These are phyloP conservation scores for Globisporangium ultimum DNA, from an alignment of 352 stramenopile genomes.

Conservation along the genomic window DNA sequence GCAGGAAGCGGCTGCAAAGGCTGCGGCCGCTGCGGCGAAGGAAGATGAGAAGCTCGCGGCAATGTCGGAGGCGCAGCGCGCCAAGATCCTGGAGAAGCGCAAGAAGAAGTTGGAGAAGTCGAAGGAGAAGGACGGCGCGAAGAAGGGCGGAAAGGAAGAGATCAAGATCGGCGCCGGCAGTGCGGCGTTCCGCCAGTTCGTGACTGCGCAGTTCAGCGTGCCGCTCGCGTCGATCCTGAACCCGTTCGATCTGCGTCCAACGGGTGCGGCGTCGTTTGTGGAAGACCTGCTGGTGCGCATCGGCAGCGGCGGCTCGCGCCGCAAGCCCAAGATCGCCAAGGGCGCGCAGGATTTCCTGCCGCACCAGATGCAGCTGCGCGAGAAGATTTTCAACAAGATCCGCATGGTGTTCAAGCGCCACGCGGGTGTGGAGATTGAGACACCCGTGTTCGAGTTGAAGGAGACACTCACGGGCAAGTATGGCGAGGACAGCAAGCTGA, in stretches of 20 bases:
- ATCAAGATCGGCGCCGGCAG: slow-evolving; percentile 67
- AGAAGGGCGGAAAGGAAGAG: slow-evolving; percentile 66
- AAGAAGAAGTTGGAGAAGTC: slow-evolving; percentile 84
- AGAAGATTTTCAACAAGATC: slow-evolving; percentile 97
- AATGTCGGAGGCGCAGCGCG: slow-evolving; percentile 72
- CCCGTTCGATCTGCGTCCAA: slow-evolving; percentile 60
- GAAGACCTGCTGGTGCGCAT: slow-evolving; percentile 68
- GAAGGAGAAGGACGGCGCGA: slow-evolving; percentile 74
- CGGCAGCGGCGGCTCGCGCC: slow-evolving; percentile 65
- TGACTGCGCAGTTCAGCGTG: slow-evolving; percentile 11
- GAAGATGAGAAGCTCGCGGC: slow-evolving; percentile 80
- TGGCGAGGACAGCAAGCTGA: slow-evolving; percentile 98
- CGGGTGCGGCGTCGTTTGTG: slow-evolving; percentile 38
- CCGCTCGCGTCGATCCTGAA: slow-evolving; percentile 24
- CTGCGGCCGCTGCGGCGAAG: slow-evolving; percentile 66
- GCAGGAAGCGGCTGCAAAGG: slow-evolving; percentile 65
- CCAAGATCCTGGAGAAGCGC: slow-evolving; percentile 75
- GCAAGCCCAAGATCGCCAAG: slow-evolving; percentile 86
- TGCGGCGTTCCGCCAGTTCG: slow-evolving; percentile 54
- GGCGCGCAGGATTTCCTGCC: slow-evolving; percentile 96
- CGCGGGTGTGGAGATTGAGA: slow-evolving; percentile 97
- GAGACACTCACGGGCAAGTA: slow-evolving; percentile 99
- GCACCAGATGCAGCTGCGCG: slow-evolving; percentile 95
- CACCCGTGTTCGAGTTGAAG: slow-evolving; percentile 98
- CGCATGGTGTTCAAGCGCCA: slow-evolving; percentile 97